Base-by-base conservation (phyloP, 331 rosid genomes). In the Prunus yedoensis region DNA sequence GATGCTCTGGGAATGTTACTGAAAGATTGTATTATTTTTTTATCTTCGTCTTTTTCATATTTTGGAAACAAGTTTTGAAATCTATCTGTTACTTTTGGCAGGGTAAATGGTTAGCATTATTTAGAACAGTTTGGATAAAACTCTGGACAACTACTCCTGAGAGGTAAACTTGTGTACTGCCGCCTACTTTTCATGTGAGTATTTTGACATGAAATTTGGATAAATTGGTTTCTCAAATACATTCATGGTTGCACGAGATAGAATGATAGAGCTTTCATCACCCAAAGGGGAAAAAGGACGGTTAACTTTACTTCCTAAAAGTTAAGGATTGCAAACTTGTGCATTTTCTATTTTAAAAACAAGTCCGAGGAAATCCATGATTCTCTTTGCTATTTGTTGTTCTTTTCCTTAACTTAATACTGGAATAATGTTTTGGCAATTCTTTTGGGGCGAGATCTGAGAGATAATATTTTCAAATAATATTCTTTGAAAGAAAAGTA, bases 21-120 rank as follows among this genome's bases (percentile, higher is more conserved):
- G 16, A 58, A 35, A 58, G 41, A 57, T 28, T 16, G 23, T 6
- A 21, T 17, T 58, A 3, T 14, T 38, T 5, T 5, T 5, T 23
- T 20, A 4, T 54, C 3, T 54, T 56, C 1, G 2, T 10, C 43
- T 56, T 23, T 72, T 8, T 10, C 16, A 3, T 25, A 43, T 41
- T 1, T 4, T 4, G 14, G 67, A 27, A 57, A 72, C 21, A 58
- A 16, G 2, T 23, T 58, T n/a, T 71, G 2, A 56, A 58, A 57
- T 56, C 3, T 58, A 25, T 21, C 17, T 27, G 45, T 57, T 16
- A 15, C 25, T 14, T 56, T 56, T 72, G 21, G 45, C 76, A 72
- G 68, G 76, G 76, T 3, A 41, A 50, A 68, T 43, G 68, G 54
- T 21, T 71, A 54, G 52, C 16, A 56, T 56, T 21, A 13, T 15